Evolutionary conservation across 768 basidiomycete species (phyloP).

Genomic region (Boletus subcaerulescens): DNA sequence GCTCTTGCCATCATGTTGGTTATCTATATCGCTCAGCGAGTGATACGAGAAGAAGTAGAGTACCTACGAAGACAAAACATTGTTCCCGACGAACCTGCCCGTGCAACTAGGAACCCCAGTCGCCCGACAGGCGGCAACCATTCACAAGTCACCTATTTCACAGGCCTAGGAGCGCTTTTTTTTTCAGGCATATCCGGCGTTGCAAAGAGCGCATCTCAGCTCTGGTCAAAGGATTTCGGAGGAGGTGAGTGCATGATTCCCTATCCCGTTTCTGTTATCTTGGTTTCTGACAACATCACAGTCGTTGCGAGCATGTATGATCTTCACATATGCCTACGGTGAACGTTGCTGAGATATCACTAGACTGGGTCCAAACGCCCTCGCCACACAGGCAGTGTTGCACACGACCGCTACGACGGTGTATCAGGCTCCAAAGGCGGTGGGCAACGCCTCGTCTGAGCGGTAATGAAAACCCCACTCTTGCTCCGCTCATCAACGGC

Average conservation of each 20-base stretch:
- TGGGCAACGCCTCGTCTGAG: conserved; percentile 19
- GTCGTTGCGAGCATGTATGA: conserved; percentile 25
- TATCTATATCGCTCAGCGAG: conserved; percentile 21
- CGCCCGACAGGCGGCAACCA: not conserved
- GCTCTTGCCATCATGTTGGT: conserved; percentile 17
- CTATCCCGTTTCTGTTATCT: not conserved
- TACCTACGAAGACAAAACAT: conserved; percentile 9
- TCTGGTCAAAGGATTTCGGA: conserved; percentile 30
- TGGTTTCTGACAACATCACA: conserved; percentile 5
- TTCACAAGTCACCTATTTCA: conserved; percentile 6
- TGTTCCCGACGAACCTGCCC: conserved; percentile 7
- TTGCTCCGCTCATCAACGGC: not conserved
- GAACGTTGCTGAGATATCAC: conserved; percentile 2
- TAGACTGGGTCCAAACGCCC: conserved; percentile 22
- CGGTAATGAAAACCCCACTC: conserved; percentile 18
- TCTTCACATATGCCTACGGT: not conserved
- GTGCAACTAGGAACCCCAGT: not conserved
- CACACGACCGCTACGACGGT: conserved; percentile 23
- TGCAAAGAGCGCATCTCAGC: conserved; percentile 24
- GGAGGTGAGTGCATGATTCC: conserved; percentile 14
- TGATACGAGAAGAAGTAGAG: conserved; percentile 19
- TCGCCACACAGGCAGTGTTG: conserved; percentile 27
- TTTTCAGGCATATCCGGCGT: conserved; percentile 19
- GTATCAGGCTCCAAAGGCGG: conserved; percentile 22
- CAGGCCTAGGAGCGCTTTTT: conserved; percentile 15